Evolutionary conservation across 1,284 basidiomycete species (phyloP), one percentile per base, ranked within the genome.

Genomic region (Meripilus lineatus): DNA sequence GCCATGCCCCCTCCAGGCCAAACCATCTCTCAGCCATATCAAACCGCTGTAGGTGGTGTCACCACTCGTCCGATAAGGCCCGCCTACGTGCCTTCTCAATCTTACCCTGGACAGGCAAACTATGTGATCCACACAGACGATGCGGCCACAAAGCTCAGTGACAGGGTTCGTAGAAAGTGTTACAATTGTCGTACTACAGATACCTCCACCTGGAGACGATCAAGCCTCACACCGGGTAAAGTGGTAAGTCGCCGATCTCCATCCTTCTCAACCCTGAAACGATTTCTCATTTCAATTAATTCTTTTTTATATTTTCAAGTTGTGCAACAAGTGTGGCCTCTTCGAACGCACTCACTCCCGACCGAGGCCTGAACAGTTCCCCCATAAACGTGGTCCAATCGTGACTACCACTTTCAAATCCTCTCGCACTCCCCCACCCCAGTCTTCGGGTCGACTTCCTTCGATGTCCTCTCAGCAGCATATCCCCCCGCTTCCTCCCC

Each of bases 101-200:
- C 66, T 14, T 65, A 69, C 46, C 70, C 66, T 32, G 57, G 57
- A 18, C 62, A 59, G 51, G 61, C 53, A 23, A 61, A 61, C 41
- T 68, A 69, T 46, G 49, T 65, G 23, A 70, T 82, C 52, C 75
- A 81, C 63, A 88, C 84, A 0, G 80, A 86, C 63, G 82, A 88
- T 50, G 85, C 85, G 0, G 73, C 81, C 1, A 86, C 82, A 1
- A 89, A 89, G 65, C 69, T 88, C 47, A 83, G 76, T 57, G 84
- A 87, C 58, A 72, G 83, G 30, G 79, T 88, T 39, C 72, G 86
- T 23, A 66, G 85, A 28, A 67, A 82, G 39, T 89, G 85, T 62
- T 88, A 83, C 73, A 89, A 89, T 60, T 89, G 85, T 61, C 81
- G 79, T 58, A 86, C 85, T 20, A 86, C 85, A n/a, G 87, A 89